These are phyloP conservation scores for Blastobotrys terrestris DNA, from an alignment of 805 yeast species.

Conservation along the genomic window DNA sequence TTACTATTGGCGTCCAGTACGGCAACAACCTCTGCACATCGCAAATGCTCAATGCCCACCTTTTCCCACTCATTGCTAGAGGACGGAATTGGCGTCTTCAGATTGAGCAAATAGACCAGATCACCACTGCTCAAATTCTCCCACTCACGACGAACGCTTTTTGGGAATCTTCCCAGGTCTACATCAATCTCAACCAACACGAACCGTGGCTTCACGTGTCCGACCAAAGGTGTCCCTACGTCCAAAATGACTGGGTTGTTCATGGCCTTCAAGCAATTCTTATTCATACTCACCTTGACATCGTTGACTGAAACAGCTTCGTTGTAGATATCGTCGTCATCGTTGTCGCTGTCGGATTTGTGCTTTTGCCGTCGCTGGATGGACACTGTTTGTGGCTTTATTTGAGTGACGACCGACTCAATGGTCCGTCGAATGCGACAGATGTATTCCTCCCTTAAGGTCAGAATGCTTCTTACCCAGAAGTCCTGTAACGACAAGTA, in stretches of 20 bases:
- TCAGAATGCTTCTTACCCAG: constrained; percentile 20
- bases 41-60: constrained; percentile 20
- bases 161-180: background rate
- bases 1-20: constrained; percentile 20
- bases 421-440: constrained; percentile 21
- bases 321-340: background rate
- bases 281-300: background rate
- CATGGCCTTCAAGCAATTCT: background rate
- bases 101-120: constrained; percentile 12
- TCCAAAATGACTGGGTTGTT: background rate
- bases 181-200: background rate
- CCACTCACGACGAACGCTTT: background rate
- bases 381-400: background rate
- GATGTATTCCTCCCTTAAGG: constrained; percentile 20
- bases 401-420: constrained; percentile 13
- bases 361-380: background rate
- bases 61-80: constrained; percentile 12
- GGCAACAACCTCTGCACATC: constrained; percentile 25
- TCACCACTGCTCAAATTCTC: background rate
- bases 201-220: background rate
- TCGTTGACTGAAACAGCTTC: background rate
- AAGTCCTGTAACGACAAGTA: constrained; percentile 29
- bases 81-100: constrained; percentile 14
- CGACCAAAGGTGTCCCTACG: background rate
- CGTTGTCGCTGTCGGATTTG: background rate